These are phyloP conservation scores for Scutellaria baicalensis DNA, from an alignment of 257 asterid genomes.

Conservation along the genomic window DNA sequence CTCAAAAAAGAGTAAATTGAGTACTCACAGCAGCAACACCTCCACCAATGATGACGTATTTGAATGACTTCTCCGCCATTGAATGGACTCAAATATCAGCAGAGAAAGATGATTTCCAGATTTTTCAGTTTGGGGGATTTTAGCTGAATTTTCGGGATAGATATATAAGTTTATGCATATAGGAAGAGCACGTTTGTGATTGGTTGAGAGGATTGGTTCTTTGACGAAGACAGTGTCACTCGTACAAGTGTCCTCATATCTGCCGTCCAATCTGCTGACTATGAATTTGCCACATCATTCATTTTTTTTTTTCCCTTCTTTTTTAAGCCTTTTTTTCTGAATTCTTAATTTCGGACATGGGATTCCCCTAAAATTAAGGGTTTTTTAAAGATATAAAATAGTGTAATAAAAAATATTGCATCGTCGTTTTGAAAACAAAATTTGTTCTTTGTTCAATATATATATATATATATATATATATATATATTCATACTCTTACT, in stretches of 20 bases:
- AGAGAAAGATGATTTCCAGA: background rate
- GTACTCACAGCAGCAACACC: conserved; percentile 78
- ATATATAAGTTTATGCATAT: background rate
- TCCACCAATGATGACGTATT: conserved; percentile 83
- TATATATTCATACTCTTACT: too few species aligned
- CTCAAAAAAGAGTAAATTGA: background rate
- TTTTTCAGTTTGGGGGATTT: background rate
- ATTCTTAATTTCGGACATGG: background rate
- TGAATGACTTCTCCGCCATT: conserved; percentile 73
- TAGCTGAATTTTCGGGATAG: background rate
- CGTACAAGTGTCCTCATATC: conserved; percentile 22
- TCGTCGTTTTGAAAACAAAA: too few species aligned
- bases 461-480: too few species aligned
- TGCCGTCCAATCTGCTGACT: conserved; percentile 32
- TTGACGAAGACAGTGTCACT: background rate
- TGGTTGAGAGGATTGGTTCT: conserved; percentile 11
- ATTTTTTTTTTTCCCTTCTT: background rate
- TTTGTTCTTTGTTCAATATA: too few species aligned
- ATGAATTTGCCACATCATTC: conserved; percentile 24
- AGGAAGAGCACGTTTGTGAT: background rate
- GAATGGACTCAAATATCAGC: background rate
- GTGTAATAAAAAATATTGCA: too few species aligned
- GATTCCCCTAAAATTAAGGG: too few species aligned
- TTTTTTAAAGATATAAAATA: too few species aligned
- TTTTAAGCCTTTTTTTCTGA: background rate